phyloP scores from a whole-genome alignment of 148 eudicot species.

The Mesembryanthemum crystallinum region DNA sequence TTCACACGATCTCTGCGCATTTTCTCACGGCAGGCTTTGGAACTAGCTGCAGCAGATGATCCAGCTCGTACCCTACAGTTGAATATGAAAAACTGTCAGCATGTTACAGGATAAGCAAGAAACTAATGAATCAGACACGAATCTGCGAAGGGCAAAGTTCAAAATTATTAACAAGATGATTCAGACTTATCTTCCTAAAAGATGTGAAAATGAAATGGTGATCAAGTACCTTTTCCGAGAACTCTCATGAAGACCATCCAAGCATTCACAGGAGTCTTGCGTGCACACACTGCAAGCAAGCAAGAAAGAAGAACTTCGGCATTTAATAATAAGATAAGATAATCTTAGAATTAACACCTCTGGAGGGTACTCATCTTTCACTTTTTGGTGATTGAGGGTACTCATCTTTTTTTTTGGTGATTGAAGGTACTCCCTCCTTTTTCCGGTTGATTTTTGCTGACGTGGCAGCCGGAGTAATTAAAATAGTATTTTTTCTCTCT shows the following conservation, averaged over 20 bases:
- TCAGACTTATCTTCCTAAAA: neutral
- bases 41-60: slow-evolving; percentile 34
- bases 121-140: neutral
- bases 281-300: slow-evolving; percentile 11
- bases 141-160: neutral
- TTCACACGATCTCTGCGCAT: slow-evolving; percentile 52
- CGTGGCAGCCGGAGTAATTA: no score
- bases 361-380: no score
- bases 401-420: no score
- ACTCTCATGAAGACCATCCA: slow-evolving; percentile 6
- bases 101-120: neutral
- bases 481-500: no score
- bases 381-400: no score
- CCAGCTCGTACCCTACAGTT: slow-evolving; percentile 40
- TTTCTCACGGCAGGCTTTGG: slow-evolving; percentile 66
- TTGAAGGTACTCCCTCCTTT: no score
- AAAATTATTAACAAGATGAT: neutral
- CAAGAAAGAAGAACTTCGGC: neutral
- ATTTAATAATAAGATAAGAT: no score
- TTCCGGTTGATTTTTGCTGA: no score
- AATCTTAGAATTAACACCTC: no score
- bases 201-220: neutral
- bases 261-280: slow-evolving; percentile 13
- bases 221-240: slow-evolving; percentile 19
- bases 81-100: neutral